phyloP scores from a whole-genome alignment of 139 green algal genomes.

The Chlorella sp. region DNA sequence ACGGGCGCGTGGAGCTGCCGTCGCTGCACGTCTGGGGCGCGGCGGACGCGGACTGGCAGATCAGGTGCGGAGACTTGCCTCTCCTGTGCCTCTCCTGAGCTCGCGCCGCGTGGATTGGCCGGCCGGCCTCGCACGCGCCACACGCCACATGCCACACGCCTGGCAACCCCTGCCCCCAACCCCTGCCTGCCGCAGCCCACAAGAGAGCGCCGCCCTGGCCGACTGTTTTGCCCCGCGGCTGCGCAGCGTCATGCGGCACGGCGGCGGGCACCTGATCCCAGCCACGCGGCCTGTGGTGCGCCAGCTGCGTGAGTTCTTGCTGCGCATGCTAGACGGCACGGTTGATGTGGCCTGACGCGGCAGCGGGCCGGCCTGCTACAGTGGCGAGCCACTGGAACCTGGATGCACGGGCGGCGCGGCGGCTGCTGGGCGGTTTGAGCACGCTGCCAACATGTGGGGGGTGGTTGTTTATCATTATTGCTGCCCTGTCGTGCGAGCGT shows the following conservation, averaged over 20 bases:
- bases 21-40: slow-evolving; percentile 47
- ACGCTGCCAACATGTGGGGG: no score
- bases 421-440: no score
- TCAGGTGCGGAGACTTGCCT: neutral
- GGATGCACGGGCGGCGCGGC: no score
- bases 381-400: no score
- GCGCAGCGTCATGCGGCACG: slow-evolving; percentile 26
- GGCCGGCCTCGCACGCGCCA: neutral
- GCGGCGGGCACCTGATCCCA: slow-evolving; percentile 42
- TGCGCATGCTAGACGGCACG: no score
- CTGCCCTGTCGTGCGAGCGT: no score
- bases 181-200: neutral
- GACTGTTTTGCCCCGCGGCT: slow-evolving; percentile 19
- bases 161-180: neutral
- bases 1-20: slow-evolving; percentile 28
- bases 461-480: no score
- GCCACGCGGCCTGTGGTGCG: neutral
- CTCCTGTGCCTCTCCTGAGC: neutral
- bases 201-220: slow-evolving; percentile 11
- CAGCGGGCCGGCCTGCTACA: no score
- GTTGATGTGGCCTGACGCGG: no score
- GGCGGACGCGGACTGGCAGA: neutral
- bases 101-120: neutral
- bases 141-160: neutral
- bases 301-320: slow-evolving; percentile 15